Evolutionary conservation across 2,329 filamentous ascomycete genomes (phyloP), one percentile per base, ranked within the genome.

Genomic region (Apiospora sp.): DNA sequence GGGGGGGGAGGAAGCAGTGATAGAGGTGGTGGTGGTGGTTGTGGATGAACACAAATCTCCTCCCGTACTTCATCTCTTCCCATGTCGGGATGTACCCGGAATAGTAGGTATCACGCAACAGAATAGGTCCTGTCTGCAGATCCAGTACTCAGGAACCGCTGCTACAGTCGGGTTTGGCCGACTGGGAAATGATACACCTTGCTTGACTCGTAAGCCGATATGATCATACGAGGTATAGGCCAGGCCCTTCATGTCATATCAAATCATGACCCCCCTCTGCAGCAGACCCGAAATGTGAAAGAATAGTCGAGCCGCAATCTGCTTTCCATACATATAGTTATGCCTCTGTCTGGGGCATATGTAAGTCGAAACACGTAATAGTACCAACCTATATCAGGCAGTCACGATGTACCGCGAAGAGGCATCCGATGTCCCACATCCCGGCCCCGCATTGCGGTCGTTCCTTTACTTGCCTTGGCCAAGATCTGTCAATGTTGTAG

Each of bases 241-340:
- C 2, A 41, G 58, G 10, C 34, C 34, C n/a, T 41, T 13, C 34
- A n/a, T 41, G 58, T 41, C 0, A 64, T 22, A 41, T n/a, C 19
- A 41, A 30, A 8, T 37, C 58, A 41, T 64, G 8, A 7, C 13
- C 2, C 8, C 13, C 58, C 14, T 19, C 22, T 64, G 22, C 34
- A 37, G 22, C 8, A 10, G 34, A 61, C 22, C 4, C 30, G 10
- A n/a, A 64, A 64, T 41, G 34, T 14, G 58, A 41, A 41, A 24
- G 58, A 64, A 64, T 64, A 64, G 58, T 64, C 58, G 58, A 64
- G 58, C 34, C 19, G 58, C 16, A 64, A 41, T 64, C 34, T 64
- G 12, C 3, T 4, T 64, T 37, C 58, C 30, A 5, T 41, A 41
- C 34, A 30, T 61, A 22, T 22, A 22, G n/a, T 61, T 16, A 61